Conservation (phyloP, 2,329 filamentous ascomycete genomes). For the Calonectria pseudoreteaudii region DNA sequence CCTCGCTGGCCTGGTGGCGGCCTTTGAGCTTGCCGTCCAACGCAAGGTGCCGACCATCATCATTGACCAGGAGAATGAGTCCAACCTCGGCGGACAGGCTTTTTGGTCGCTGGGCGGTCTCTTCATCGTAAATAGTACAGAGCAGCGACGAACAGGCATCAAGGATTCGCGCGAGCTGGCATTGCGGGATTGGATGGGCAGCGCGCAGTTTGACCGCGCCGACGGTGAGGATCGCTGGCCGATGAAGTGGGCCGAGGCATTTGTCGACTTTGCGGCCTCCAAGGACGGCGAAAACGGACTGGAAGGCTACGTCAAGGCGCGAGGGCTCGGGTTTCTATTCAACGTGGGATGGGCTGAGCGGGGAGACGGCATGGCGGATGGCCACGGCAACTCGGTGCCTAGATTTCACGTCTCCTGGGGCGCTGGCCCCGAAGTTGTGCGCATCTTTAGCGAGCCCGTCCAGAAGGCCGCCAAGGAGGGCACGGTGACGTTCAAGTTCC, state of each 20-base stretch:
- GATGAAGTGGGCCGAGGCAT: conserved; percentile 71
- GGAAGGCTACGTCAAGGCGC: conserved; percentile 66
- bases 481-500: conserved; percentile 65
- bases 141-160: conserved; percentile 70
- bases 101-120: conserved; percentile 74
- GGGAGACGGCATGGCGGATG: conserved; percentile 65
- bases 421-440: conserved; percentile 69
- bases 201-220: conserved; percentile 69
- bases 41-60: conserved; percentile 62
- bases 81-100: conserved; percentile 70
- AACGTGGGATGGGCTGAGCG: conserved; percentile 73
- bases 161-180: conserved; percentile 68
- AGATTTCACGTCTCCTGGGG: conserved; percentile 74
- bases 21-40: conserved; percentile 64
- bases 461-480: conserved; percentile 63
- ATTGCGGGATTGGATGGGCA: conserved; percentile 69
- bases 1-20: conserved; percentile 70
- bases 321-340: conserved; percentile 63
- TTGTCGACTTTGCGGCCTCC: conserved; percentile 68
- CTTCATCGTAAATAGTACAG: conserved; percentile 68
- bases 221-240: conserved; percentile 67
- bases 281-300: conserved; percentile 57
- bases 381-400: conserved; percentile 72
- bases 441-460: conserved; percentile 68
- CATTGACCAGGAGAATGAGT: conserved; percentile 68